Base-by-base conservation (phyloP, 108 stramenopile species). In the Hondaea fermentalgiana region DNA sequence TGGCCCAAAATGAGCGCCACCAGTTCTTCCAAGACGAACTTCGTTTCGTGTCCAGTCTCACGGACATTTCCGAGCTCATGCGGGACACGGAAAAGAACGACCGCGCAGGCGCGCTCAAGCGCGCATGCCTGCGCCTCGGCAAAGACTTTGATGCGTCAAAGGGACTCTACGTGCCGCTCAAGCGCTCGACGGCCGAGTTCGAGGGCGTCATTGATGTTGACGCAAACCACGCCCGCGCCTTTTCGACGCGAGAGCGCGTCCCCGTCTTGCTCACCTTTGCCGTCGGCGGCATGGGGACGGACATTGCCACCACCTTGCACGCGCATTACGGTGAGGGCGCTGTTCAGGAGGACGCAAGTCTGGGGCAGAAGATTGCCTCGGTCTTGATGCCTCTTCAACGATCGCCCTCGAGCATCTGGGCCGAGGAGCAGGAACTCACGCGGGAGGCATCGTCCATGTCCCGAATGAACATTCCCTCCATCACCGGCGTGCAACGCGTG, bases 231-330 rank as follows among this genome's bases (percentile, higher is more conserved):
- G 96, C 96, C 8, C 93, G 94, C 23, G 98, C 98, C 5, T 98
- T 99, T 91, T 97, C 96, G 88, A 99, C 98, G 16, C 97, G 97
- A 88, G 98, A 96, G 88, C 93, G 98, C 14, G 96, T 96, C 88
- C 98, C 98, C 8, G 94, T 96, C 60, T 93, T 99, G 69, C 96
- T 98, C 93, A 94, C 96, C 90, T 98, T 98, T 94, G 91, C 96
- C 44, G 92, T 94, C 43, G 94, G 92, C 29, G 95, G 95, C 71
- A 87, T 97, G 35, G 64, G 64, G 0, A 23, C 64, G 8, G 98
- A 99, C 89, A 96, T 98, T 12, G 98, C 98, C 35, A 97, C 96
- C 87, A 98, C 95, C 91, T 92, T 99, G 89, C 97, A 98, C 92
- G 69, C 93, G 60, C 92, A 95, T 60, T 97, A 95, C 60, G 42